Base-by-base conservation (phyloP, 2,329 filamentous ascomycete species). In the Curvularia lunata region DNA sequence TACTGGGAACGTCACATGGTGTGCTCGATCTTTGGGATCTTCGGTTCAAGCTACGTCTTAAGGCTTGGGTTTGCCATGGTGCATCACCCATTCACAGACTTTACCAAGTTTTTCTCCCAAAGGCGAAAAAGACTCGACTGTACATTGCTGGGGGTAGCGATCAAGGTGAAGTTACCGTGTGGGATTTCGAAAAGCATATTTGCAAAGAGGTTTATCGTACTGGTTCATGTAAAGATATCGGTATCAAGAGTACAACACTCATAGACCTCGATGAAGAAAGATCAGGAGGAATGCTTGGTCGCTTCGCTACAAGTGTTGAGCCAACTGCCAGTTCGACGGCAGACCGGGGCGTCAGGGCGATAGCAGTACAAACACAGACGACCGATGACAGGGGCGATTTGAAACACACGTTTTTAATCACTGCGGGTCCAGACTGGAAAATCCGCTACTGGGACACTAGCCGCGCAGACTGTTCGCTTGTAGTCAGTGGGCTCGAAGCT, bases 1-100 rank as follows among this genome's bases (percentile, higher is more conserved):
- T 96, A 1, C 80, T 98, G 0, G 95, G 93, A 34, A 99, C 96
- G 0, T 91, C 92, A 0, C 93, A 98, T 73, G 95, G 96, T 34
- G 89, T 98, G 27, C 82, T 99, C 7, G 91, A 96, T 72, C 84
- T 99, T 1, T 99, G 95, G 95, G 95, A 99, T 76, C 83, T 99
- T 40, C 89, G 95, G n/a, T 99, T 99, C 82, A 90, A 88, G 64
- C 85, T 98, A 67, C 86, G 92, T 21, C 81, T 98, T 23, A 92
- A 91, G 74, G 91, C 89, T 13, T 98, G 93, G 92, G 92, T 92
- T 1, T 85, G 97, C 27, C 88, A 91, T 0, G 91, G 91, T 21
- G 91, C 91, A 59, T 87, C 89, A 1, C 83, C 91, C 18, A 91
- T 98, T 61, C 89, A 94, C 68, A 85, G 92, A 30, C 82, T 99